Evolutionary conservation across 108 stramenopile genomes (phyloP).

Genomic region (Cyclotella sp.): DNA sequence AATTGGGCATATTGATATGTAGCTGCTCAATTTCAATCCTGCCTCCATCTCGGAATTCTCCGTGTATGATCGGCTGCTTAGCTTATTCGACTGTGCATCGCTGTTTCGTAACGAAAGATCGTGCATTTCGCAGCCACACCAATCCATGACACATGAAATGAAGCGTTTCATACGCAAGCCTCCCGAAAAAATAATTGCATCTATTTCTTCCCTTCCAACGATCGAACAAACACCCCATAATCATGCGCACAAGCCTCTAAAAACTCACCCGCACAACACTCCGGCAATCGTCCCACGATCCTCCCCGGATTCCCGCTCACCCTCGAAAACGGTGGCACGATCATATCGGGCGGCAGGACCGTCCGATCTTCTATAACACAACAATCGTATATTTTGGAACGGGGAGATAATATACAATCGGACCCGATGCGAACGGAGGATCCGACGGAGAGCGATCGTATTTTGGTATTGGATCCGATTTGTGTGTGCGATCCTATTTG

Average conservation of each 20-base stretch:
- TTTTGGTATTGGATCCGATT: conserved; percentile 29
- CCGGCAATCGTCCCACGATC: conserved; percentile 54
- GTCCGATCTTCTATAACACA: conserved; percentile 48
- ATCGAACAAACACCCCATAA: conserved; percentile 37
- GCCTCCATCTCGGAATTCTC: too few relatives aligned
- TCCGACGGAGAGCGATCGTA: conserved; percentile 44
- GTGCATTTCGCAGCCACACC: too few relatives aligned
- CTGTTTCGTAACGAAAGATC: too few relatives aligned
- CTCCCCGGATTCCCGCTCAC: conserved; percentile 56
- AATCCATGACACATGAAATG: too few relatives aligned
- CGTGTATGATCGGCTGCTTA: too few relatives aligned
- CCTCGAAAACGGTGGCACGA: conserved; percentile 57
- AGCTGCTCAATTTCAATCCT: too few relatives aligned
- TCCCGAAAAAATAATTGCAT: too few relatives aligned
- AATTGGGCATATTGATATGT: too few relatives aligned
- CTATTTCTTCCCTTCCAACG: conserved; percentile 15
- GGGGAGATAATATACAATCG: conserved; percentile 31
- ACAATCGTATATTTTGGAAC: conserved; percentile 53
- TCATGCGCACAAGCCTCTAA: conserved; percentile 42
- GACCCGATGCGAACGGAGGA: conserved; percentile 52
- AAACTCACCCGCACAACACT: conserved; percentile 49
- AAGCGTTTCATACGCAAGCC: too few relatives aligned
- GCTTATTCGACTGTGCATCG: too few relatives aligned
- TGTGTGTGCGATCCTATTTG: conserved; percentile 51
- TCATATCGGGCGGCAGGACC: conserved; percentile 46